These are phyloP conservation scores for Rhodamnia argentea DNA, from an alignment of 345 rosid genomes.

Conservation along the genomic window DNA sequence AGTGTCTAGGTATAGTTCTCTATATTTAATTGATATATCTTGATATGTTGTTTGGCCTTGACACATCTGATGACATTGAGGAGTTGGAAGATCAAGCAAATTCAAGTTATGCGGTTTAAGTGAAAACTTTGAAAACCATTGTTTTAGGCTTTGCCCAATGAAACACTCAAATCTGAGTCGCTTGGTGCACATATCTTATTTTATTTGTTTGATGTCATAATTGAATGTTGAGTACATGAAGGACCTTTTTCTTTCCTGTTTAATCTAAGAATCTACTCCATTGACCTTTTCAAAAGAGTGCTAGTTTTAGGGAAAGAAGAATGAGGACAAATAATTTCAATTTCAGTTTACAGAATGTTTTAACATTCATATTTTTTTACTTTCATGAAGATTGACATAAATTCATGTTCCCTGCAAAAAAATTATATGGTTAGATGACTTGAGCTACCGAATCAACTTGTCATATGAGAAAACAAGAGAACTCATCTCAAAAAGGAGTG, in stretches of 20 bases:
- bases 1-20: neutral
- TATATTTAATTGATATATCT: neutral
- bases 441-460: conserved; percentile 76
- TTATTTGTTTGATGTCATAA: neutral
- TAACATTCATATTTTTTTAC: neutral
- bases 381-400: neutral
- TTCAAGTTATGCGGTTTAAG: neutral
- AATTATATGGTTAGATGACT: conserved; percentile 88
- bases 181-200: neutral
- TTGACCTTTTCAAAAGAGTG: neutral
- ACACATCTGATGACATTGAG: neutral
- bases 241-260: neutral
- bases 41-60: neutral
- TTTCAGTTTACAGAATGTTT: neutral
- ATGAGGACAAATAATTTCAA: neutral
- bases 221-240: neutral
- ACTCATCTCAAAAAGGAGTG: conserved; percentile 57
- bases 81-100: neutral
- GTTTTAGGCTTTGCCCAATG: neutral
- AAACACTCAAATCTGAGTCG: neutral
- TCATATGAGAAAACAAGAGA: conserved; percentile 59
- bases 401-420: conserved; percentile 33
- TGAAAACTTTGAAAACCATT: neutral
- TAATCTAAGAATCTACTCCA: neutral
- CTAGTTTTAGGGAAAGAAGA: neutral